Evolutionary conservation across 2,329 filamentous ascomycete genomes (phyloP).

Genomic region (Xylariaceae sp.): DNA sequence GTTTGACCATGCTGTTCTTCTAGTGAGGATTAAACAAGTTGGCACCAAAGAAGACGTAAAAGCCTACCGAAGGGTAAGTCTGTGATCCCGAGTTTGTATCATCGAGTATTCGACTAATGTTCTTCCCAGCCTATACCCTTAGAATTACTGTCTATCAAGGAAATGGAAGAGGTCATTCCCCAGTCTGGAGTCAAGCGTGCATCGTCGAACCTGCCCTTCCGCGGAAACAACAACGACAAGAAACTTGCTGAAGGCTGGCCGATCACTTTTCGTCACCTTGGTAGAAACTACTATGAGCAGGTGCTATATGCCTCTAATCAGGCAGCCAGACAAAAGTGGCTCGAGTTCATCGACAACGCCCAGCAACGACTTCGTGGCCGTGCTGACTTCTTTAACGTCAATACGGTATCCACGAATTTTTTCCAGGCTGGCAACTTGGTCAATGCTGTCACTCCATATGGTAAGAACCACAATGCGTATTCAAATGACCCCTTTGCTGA

Average conservation of each 20-base stretch:
- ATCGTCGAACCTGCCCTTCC: conserved; percentile 71
- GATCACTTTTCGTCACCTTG: conserved; percentile 93
- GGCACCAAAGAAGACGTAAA: conserved; percentile 94
- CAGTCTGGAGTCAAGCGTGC: conserved; percentile 78
- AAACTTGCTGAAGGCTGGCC: conserved; percentile 77
- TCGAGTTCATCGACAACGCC: conserved; percentile 89
- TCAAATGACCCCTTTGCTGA: conserved; percentile 13
- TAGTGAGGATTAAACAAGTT: conserved; percentile 86
- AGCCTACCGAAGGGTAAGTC: conserved; percentile 73
- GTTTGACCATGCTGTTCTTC: conserved; percentile 90
- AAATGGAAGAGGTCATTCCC: conserved; percentile 96
- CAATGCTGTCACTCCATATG: conserved; percentile 90
- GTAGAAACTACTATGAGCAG: conserved; percentile 91
- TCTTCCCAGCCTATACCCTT: conserved; percentile 75
- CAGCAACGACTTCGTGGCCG: conserved; percentile 84
- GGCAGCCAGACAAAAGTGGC: conserved; percentile 90
- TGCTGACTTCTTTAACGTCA: conserved; percentile 85
- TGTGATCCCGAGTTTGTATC: not conserved
- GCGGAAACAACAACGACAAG: conserved; percentile 49
- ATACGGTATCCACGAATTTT: conserved; percentile 57
- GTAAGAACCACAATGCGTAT: conserved; percentile 48
- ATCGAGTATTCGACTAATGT: conserved; percentile 11
- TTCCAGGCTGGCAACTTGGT: conserved; percentile 72
- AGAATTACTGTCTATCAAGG: conserved; percentile 86
- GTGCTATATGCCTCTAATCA: conserved; percentile 85